Evolutionary conservation across 192 early-diverging fungal species (phyloP), one percentile per base, ranked within the genome.

Genomic region (Helicostylum pulchrum): DNA sequence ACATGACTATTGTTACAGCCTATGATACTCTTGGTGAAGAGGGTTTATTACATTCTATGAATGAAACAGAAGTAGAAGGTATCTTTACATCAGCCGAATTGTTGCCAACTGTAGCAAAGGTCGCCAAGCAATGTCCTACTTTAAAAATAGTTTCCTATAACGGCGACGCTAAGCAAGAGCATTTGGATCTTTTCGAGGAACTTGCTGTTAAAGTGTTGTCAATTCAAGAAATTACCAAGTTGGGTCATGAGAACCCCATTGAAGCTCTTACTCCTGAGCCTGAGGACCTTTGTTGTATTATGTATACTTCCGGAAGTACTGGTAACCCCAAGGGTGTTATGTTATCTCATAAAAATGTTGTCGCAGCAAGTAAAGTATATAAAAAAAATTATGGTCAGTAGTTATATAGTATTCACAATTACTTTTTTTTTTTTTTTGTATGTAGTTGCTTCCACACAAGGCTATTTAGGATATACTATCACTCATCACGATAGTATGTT

Each of bases 311-410:
- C 67, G 90, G 95, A 34, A 87, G 86, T 11, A 98, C 94, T n/a
- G 94, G 96, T 19, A 85, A 86, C 68, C 95, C 96, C 58, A 95
- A 95, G 74, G 96, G 96, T 65, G 94, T 94, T 44, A 68, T 93
- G 63, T 75, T 98, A 7, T 82, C 85, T 52, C 94, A 98, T 70
- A 65, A 77, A 53, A 94, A 93, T 70, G 69, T 96, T 56, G 80
- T 96, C 53, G 85, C 94, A 51, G 87, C 89, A 47, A 77, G 81
- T 83, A 77, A 72, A 73, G 76, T 39, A 20, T 65, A n/a, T 31
- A n/a, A 14, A 49, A 64, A 10, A 15, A 12, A 12, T n/a, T n/a
- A 45, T 39, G 11, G 30, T 56, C 34, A 7, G 48, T 26, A 26
- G 26, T 26, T 65, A 71, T 31, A 19, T 39, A 45, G 11, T 23